Percentiles rank a stretch among this genome's conserved stretches.
Evolutionary conservation across 768 basidiomycete genomes (phyloP).

Genomic region (Sporobolomyces phaffii): DNA sequence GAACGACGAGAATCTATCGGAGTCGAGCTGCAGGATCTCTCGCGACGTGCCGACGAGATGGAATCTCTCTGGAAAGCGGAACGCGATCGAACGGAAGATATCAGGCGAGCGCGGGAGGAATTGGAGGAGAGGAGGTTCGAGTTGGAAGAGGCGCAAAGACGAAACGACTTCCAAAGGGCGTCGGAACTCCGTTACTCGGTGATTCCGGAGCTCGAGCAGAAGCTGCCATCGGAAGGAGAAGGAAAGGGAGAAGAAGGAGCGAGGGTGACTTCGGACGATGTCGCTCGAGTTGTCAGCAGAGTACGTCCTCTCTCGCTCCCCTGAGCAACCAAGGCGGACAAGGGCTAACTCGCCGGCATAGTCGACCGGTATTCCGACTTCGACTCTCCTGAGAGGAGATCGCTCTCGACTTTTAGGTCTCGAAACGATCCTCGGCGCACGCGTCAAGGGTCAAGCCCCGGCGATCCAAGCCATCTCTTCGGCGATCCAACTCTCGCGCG

Average conservation of each 20-base stretch:
- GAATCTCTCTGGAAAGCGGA: conserved; percentile 73
- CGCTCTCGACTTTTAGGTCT: conserved; percentile 74
- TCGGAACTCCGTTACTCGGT: conserved; percentile 85
- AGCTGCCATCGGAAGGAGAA: conserved; percentile 29
- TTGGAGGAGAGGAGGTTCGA: conserved; percentile 85
- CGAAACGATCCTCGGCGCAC: conserved; percentile 65
- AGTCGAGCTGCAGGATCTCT: background rate
- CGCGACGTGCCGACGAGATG: conserved; percentile 53
- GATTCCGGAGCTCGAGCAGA: conserved; percentile 70
- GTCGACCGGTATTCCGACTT: conserved; percentile 68
- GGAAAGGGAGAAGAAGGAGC: conserved; percentile 4
- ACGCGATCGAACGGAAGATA: conserved; percentile 52
- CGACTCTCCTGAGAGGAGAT: conserved; percentile 45
- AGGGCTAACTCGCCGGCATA: no score
- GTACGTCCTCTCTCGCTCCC: no score
- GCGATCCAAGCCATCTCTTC: conserved; percentile 74
- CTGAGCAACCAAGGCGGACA: no score
- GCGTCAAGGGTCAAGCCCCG: conserved; percentile 83
- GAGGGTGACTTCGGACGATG: conserved; percentile 43
- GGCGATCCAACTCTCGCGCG: conserved; percentile 86
- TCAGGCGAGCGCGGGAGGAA: conserved; percentile 65
- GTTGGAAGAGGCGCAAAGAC: conserved; percentile 81
- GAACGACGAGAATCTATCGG: conserved; percentile 20
- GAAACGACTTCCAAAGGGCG: conserved; percentile 55
- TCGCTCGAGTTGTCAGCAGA: conserved; percentile 22